Evolutionary conservation across 768 basidiomycete species (phyloP).

Genomic region (Dentipellis fragilis): DNA sequence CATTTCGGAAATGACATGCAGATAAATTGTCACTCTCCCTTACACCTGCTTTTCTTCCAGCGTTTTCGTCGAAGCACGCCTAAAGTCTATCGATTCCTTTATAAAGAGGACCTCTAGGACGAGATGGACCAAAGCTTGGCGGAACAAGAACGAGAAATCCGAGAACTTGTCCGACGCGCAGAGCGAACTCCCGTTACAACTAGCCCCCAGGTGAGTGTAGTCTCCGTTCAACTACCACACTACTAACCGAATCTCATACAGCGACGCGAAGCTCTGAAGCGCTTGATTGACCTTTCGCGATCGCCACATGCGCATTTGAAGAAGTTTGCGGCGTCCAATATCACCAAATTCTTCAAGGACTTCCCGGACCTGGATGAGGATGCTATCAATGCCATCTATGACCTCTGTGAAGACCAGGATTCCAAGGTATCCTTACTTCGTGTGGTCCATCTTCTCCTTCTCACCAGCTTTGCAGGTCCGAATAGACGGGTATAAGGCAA

Average conservation of each 20-base stretch:
- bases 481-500: constrained; percentile 56
- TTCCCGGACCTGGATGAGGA: constrained; percentile 67
- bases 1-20: too few species aligned
- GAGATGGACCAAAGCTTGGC: constrained; percentile 6
- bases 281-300: constrained; percentile 45
- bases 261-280: constrained; percentile 42
- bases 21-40: too few species aligned
- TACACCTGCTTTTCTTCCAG: background rate
- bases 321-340: constrained; percentile 45
- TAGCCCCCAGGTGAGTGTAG: constrained; percentile 26
- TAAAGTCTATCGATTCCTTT: background rate
- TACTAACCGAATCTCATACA: constrained; percentile 16
- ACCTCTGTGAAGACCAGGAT: constrained; percentile 64
- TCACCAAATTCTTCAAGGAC: constrained; percentile 51
- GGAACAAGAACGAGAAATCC: constrained; percentile 29
- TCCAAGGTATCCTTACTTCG: constrained; percentile 29
- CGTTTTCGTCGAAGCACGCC: background rate
- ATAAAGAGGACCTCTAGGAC: background rate
- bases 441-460: background rate
- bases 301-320: constrained; percentile 38
- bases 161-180: constrained; percentile 34
- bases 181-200: constrained; percentile 28
- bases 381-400: constrained; percentile 70
- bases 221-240: background rate
- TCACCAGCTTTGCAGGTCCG: constrained; percentile 37